Evolutionary conservation across 2,329 filamentous ascomycete species (phyloP).

Genomic region (Fusarium newnesense): DNA sequence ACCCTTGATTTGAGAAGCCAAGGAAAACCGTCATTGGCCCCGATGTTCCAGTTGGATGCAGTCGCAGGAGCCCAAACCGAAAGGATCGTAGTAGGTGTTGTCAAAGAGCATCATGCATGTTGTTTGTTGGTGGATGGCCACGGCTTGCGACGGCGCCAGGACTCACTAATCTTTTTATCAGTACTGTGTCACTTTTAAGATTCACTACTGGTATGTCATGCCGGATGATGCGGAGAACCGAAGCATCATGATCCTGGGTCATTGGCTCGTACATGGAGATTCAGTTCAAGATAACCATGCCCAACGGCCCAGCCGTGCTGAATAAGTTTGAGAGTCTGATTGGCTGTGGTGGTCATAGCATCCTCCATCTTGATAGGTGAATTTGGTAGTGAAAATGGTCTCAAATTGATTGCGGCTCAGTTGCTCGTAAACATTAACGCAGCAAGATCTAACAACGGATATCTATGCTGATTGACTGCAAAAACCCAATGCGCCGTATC

Average conservation of each 20-base stretch:
- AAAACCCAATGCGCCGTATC: slow-evolving; percentile 24
- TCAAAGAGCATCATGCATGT: neutral
- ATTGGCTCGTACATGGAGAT: neutral
- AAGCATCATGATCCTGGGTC: neutral
- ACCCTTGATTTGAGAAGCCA: neutral
- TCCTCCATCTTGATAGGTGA: neutral
- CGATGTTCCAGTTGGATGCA: neutral
- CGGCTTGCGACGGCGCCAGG: slow-evolving; percentile 29
- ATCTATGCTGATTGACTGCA: slow-evolving; percentile 43
- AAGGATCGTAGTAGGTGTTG: slow-evolving; percentile 2
- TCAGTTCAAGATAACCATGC: neutral
- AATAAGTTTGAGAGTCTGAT: neutral
- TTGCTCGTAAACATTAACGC: slow-evolving; percentile 5
- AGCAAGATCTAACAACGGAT: slow-evolving; percentile 36
- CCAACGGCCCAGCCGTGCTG: neutral
- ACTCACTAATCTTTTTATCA: neutral
- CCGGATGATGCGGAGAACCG: slow-evolving; percentile 9
- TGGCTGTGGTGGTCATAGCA: neutral
- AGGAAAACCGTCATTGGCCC: neutral
- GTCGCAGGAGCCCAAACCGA: neutral
- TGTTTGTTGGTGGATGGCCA: slow-evolving; percentile 22
- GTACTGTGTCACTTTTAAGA: slow-evolving; percentile 28
- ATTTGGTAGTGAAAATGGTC: slow-evolving; percentile 14
- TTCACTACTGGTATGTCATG: neutral
- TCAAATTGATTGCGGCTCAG: slow-evolving; percentile 37